Base-by-base conservation (phyloP, 1,284 basidiomycete species). In the Volvariella surrecta region DNA sequence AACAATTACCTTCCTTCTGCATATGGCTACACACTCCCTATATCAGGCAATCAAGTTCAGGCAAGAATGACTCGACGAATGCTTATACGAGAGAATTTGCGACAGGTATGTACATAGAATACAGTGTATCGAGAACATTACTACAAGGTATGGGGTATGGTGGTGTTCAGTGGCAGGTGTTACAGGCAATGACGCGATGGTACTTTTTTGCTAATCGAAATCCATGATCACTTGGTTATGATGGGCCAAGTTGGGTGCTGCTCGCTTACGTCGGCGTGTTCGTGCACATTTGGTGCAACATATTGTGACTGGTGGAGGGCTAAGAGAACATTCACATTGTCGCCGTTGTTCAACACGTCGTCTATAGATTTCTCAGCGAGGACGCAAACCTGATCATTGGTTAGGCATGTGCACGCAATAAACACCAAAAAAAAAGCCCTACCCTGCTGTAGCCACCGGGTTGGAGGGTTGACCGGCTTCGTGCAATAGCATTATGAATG, bases 401-500 rank as follows among this genome's bases (percentile, higher is more conserved):
- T 39, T 44, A 44, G 32, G 24, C 45, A 28, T 28, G 11, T 45
- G 32, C 49, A 48, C 43, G 47, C 45, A 22, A 22, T 40, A 40
- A 37, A 35, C 39, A 38, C 17, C 37, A 20, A 24, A 32, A 43
- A 42, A 45, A 35, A 42, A 34, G 39, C 10, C 79, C 57, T 55
- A 87, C 83, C 54, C 83, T 70, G 55, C 79, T 77, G 54, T 88
- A 88, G 30, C 84, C 84, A 21, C 84, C 84, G 2, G 71, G 67
- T 50, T 79, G 70, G 8, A 88, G 64, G 17, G 76, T 64, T 20
- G 73, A 73, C 35, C 82, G 76, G 49, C 80, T 79, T 46, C 71
- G 70, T 6, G 85, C 68, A 54, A 89, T 85, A 3, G 74, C 74
- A 57, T 88, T 88, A 58, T 89, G 86, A 46, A 89, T 84, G 7